phyloP scores from a whole-genome alignment of 2,329 filamentous ascomycete species.

The Aspergillus costaricaensis region DNA sequence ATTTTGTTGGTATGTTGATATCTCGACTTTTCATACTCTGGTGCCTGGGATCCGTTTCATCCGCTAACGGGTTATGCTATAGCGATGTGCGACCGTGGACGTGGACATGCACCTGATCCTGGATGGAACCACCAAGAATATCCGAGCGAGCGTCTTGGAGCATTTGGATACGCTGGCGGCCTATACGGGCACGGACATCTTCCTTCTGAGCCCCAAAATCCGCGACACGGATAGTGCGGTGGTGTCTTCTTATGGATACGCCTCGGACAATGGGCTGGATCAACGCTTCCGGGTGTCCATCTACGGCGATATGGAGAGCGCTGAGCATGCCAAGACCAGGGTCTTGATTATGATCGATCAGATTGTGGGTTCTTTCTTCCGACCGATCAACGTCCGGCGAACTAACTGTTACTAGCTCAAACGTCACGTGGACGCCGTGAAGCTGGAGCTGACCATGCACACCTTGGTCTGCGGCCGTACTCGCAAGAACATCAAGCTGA shows the following conservation, averaged over 20 bases:
- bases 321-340: conserved; percentile 94
- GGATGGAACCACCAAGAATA: conserved; percentile 66
- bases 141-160: conserved; percentile 75
- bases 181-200: conserved; percentile 94
- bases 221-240: conserved; percentile 73
- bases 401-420: conserved; percentile 47
- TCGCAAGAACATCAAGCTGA: conserved; percentile 95
- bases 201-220: conserved; percentile 87
- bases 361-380: conserved; percentile 59
- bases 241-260: conserved; percentile 72
- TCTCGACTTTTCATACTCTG: conserved; percentile 11
- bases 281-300: conserved; percentile 90
- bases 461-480: conserved; percentile 90
- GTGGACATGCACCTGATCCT: conserved; percentile 89
- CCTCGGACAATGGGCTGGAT: conserved; percentile 78
- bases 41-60: background rate
- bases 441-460: conserved; percentile 83
- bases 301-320: conserved; percentile 91
- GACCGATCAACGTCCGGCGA: background rate
- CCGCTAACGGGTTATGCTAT: conserved; percentile 20
- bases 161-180: conserved; percentile 84
- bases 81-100: conserved; percentile 93
- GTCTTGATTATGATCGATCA: conserved; percentile 97
- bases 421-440: conserved; percentile 71
- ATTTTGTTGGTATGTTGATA: conserved; percentile 76